Evolutionary conservation across 805 yeast genomes (phyloP).

Genomic region (Candida germanica): DNA sequence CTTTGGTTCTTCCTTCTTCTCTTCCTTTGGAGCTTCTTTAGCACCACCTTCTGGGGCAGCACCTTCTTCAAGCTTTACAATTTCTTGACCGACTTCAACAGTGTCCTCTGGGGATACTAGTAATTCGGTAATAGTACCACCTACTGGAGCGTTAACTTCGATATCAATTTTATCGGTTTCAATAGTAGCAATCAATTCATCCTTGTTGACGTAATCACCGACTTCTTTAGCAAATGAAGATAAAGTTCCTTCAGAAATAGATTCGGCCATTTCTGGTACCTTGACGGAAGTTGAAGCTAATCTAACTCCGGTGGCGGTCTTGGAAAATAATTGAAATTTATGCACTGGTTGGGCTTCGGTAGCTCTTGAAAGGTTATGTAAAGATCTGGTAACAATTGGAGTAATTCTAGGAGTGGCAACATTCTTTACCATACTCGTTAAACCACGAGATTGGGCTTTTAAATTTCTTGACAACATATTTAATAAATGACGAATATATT

Average conservation of each 20-base stretch:
- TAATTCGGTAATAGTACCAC: constrained; percentile 85
- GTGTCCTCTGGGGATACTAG: constrained; percentile 86
- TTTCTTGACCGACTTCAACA: constrained; percentile 92
- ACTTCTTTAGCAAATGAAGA: constrained; percentile 63
- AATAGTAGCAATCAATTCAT: constrained; percentile 92
- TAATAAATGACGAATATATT: too few species aligned
- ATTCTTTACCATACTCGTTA: constrained; percentile 9
- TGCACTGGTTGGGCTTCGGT: neutral
- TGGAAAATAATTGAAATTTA: constrained; percentile 7
- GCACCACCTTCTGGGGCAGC: constrained; percentile 57
- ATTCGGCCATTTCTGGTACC: constrained; percentile 98
- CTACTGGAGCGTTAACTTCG: constrained; percentile 89
- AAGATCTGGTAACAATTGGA: constrained; percentile 4
- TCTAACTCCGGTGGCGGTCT: constrained; percentile 27
- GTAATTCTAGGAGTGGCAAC: neutral
- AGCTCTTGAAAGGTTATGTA: constrained; percentile 1
- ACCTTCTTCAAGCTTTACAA: constrained; percentile 81
- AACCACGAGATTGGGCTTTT: constrained; percentile 13
- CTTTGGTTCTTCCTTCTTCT: constrained; percentile 13
- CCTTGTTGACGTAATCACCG: constrained; percentile 84
- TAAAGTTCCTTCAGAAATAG: constrained; percentile 94
- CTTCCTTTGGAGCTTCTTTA: constrained; percentile 26
- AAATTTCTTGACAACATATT: constrained; percentile 17
- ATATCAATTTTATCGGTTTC: constrained; percentile 98
- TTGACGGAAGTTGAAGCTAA: constrained; percentile 55